Percentiles rank a stretch among this genome's conserved stretches.
Conservation (phyloP, 2,329 filamentous ascomycete genomes). For the Trichoderma polysporum region DNA sequence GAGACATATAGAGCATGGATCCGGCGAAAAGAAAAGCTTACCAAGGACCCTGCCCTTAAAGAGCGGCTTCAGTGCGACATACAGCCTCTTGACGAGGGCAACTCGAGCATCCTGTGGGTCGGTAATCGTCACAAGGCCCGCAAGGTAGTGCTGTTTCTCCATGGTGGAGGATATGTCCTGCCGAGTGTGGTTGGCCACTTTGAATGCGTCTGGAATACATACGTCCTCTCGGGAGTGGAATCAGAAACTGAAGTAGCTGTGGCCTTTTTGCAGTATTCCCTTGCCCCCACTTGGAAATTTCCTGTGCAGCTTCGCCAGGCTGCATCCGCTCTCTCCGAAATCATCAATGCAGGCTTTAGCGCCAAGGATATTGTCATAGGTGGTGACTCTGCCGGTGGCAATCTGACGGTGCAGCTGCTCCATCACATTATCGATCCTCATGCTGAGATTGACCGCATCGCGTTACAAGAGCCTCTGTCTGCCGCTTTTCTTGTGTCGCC, state of each 20-base stretch:
- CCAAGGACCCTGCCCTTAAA: constrained; percentile 18
- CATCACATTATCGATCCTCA: constrained; percentile 36
- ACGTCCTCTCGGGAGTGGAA: constrained; percentile 25
- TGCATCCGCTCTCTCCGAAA: constrained; percentile 31
- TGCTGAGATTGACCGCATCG: constrained; percentile 25
- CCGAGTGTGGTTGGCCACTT: constrained; percentile 29
- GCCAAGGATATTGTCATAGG: constrained; percentile 36
- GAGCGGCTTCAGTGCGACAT: constrained; percentile 24
- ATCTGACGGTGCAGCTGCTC: constrained; percentile 35
- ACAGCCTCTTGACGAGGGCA: constrained; percentile 23
- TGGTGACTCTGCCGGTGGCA: constrained; percentile 40
- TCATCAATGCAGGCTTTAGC: constrained; percentile 32
- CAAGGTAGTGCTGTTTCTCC: constrained; percentile 33
- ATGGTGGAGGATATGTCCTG: constrained; percentile 31
- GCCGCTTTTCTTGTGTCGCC: constrained; percentile 38
- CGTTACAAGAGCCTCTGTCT: constrained; percentile 29
- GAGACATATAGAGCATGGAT: constrained; percentile 29
- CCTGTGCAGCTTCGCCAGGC: constrained; percentile 37
- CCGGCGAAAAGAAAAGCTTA: constrained; percentile 22
- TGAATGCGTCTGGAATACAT: constrained; percentile 31
- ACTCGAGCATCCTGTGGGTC: constrained; percentile 31
- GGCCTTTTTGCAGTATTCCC: constrained; percentile 37
- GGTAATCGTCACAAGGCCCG: constrained; percentile 29
- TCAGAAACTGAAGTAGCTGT: constrained; percentile 31
- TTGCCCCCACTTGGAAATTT: constrained; percentile 32